Percentiles rank a stretch among this genome's conserved stretches.
phyloP scores from a whole-genome alignment of 164 flowering plant genomes.

The Buxus sempervirens region DNA sequence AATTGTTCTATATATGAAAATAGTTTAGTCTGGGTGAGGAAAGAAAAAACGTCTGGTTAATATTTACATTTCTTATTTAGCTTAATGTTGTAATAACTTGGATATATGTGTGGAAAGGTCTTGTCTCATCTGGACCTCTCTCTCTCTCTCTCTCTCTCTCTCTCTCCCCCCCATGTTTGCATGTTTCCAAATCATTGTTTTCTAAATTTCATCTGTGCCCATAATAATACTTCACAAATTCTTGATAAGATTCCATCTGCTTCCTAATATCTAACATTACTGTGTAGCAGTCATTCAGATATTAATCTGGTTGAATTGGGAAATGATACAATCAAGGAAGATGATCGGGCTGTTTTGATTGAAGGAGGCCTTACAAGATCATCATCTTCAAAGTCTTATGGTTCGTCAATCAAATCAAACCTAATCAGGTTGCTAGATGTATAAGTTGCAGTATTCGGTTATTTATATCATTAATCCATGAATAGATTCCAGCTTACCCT shows the following conservation, averaged over 20 bases:
- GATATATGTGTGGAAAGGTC: too few relatives aligned
- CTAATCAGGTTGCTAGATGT: slow-evolving; percentile 51
- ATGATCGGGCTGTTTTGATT: slow-evolving; percentile 77
- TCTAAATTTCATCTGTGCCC: background rate
- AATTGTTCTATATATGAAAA: too few relatives aligned
- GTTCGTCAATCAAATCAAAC: slow-evolving; percentile 62
- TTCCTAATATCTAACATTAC: background rate
- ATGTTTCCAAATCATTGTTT: too few relatives aligned
- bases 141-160: too few relatives aligned
- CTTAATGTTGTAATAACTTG: too few relatives aligned
- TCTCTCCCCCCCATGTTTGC: too few relatives aligned
- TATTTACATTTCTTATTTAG: too few relatives aligned
- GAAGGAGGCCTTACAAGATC: slow-evolving; percentile 93
- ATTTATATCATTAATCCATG: background rate
- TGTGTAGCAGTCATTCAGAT: slow-evolving; percentile 78
- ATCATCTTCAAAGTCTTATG: slow-evolving; percentile 56
- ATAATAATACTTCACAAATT: background rate
- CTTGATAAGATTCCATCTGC: background rate
- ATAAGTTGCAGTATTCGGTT: background rate
- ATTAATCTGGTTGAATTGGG: slow-evolving; percentile 74
- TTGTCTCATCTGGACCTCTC: too few relatives aligned
- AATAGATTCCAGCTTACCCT: slow-evolving; percentile 5
- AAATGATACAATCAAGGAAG: slow-evolving; percentile 63
- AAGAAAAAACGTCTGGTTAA: too few relatives aligned
- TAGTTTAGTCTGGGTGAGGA: too few relatives aligned